A percentile compares a stretch with the other conserved stretches of the same genome.
Conservation (phyloP, 2,329 filamentous ascomycete genomes). For the Parasarocladium wereldwijsianum region DNA sequence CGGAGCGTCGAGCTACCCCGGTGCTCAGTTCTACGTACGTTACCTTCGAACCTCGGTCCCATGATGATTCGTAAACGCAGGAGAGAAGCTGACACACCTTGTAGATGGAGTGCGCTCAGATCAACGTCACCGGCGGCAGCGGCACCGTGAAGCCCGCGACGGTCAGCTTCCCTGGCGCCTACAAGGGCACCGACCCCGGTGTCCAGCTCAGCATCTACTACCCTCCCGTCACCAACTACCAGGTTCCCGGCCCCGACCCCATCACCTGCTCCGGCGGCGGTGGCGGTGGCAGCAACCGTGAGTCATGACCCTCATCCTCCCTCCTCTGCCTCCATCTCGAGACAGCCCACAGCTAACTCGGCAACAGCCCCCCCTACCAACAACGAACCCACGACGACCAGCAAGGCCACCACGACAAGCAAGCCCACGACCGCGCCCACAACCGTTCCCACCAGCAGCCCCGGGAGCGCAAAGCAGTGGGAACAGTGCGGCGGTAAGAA, state of each 20-base stretch:
- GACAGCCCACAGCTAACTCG: too few species aligned
- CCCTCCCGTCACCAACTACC: slow-evolving; percentile 10
- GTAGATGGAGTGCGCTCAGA: slow-evolving; percentile 25
- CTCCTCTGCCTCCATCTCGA: too few species aligned
- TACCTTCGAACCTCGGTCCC: too few species aligned
- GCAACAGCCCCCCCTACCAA: too few species aligned
- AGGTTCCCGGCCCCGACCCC: slow-evolving; percentile 11
- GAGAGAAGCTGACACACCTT: not conserved
- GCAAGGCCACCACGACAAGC: too few species aligned
- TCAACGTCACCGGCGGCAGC: slow-evolving; percentile 20
- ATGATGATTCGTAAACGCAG: too few species aligned
- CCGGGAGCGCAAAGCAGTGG: too few species aligned
- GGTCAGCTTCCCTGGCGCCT: slow-evolving; percentile 15
- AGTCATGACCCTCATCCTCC: too few species aligned
- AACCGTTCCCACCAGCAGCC: too few species aligned
- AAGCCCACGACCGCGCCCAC: too few species aligned
- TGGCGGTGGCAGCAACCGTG: slow-evolving; percentile 2
- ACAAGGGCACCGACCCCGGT: slow-evolving; percentile 13
- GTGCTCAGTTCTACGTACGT: slow-evolving; percentile 33
- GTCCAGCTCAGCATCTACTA: slow-evolving; percentile 14
- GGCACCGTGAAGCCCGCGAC: slow-evolving; percentile 12
- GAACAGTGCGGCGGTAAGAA: slow-evolving; percentile 12
- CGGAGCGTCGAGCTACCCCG: slow-evolving; percentile 23
- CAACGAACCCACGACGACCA: too few species aligned
- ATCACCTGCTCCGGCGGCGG: slow-evolving; percentile 5